These are phyloP conservation scores for Tolypocladium cylindrosporum DNA, from an alignment of 2,329 filamentous ascomycete genomes.

Conservation along the genomic window DNA sequence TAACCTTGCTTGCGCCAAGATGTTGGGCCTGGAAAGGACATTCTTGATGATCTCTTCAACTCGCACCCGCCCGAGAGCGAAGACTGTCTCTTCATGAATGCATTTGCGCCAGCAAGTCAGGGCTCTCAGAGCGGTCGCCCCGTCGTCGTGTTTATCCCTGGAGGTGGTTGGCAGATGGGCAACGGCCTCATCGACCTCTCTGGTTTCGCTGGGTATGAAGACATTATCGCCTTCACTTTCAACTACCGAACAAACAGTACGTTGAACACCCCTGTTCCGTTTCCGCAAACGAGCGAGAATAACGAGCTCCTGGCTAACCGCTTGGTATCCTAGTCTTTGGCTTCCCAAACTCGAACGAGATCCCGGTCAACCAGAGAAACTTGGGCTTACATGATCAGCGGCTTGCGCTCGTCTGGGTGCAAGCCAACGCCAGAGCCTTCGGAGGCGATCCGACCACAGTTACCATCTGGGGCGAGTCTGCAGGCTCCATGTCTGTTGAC, in stretches of 20 bases:
- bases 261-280: too few relatives aligned
- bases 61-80: constrained; percentile 12
- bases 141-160: constrained; percentile 15
- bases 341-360: constrained; percentile 32
- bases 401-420: constrained; percentile 16
- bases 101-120: constrained; percentile 11
- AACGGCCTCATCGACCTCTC: constrained; percentile 12
- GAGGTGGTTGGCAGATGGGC: constrained; percentile 14
- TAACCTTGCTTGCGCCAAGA: constrained; percentile 6
- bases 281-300: too few relatives aligned
- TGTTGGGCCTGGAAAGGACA: constrained; percentile 8
- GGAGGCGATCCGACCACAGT: constrained; percentile 14
- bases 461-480: constrained; percentile 18
- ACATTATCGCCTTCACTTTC: constrained; percentile 14
- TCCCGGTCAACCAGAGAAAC: constrained; percentile 22
- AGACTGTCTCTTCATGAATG: constrained; percentile 17
- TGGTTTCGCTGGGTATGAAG: constrained; percentile 15
- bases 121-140: constrained; percentile 6
- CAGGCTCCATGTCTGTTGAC: constrained; percentile 21
- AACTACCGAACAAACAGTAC: constrained; percentile 17
- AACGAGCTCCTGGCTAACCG: too few relatives aligned
- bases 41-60: constrained; percentile 11
- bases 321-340: constrained; percentile 18
- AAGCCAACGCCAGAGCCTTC: constrained; percentile 15
- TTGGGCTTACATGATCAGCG: constrained; percentile 17